Base-by-base conservation (phyloP, 805 yeast genomes). In the Teunomyces barrocoloradensis region DNA sequence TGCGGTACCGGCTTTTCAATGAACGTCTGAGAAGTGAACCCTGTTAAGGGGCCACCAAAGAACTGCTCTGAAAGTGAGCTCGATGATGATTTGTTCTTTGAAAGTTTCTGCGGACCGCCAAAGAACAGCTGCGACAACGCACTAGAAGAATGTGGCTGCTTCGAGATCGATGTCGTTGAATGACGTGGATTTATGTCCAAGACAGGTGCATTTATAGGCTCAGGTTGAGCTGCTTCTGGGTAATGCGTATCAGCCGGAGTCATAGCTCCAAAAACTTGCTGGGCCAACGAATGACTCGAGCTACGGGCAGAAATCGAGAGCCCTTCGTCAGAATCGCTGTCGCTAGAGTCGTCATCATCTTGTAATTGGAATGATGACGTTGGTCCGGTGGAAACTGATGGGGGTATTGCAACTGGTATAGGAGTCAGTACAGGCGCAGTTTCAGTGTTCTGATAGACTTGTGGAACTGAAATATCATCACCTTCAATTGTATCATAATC, bases 251-350 rank as follows among this genome's bases (percentile, higher is more conserved):
- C 51, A 6, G 27, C 51, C 12, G 58, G 46, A 23, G 59, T 55
- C 54, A 59, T 35, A 9, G 21, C 37, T 18, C 63, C 63, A 55
- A 71, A 69, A 25, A 68, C 68, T 63, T 62, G 74, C 47, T 73
- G 74, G 11, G 76, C 77, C 46, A 73, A 59, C 27, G 74, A 65
- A 50, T 71, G 76, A 57, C 75, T 69, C 10, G 75, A 70, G 37
- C 61, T 58, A 46, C 71, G 57, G 3, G 77, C 65, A 4, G 64
- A 65, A 29, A 73, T 72, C 3, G 73, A 67, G 39, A 73, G 61
- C 3, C 58, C 71, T 27, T 65, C 74, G 12, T 58, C 63, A 7
- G 54, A 56, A 18, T 57, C 59, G 12, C 64, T 65, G 11, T 52
- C 58, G 3, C 63, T 55, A 20, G 34, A 23, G 13, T 34, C 43